These are phyloP conservation scores for Rhynchosporium secalis DNA, from an alignment of 2,329 filamentous ascomycete species.

Conservation along the genomic window DNA sequence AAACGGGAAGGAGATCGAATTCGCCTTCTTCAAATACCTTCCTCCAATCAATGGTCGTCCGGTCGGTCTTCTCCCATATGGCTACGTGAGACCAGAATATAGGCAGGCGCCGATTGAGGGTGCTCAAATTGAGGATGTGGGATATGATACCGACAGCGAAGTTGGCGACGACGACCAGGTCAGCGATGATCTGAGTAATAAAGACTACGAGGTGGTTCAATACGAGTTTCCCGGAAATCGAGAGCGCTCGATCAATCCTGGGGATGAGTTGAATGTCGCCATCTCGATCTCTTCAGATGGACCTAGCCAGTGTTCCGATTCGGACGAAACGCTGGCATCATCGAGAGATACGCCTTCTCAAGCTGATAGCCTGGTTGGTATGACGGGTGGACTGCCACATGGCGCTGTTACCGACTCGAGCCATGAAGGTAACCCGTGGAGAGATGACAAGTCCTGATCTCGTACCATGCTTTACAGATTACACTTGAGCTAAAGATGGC, in stretches of 20 bases:
- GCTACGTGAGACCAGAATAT: constrained; percentile 28
- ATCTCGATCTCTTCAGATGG: not conserved
- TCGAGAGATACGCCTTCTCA: not conserved
- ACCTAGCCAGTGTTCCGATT: not conserved
- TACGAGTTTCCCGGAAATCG: not conserved
- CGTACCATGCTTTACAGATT: not conserved
- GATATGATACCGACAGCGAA: constrained; percentile 29
- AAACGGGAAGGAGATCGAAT: constrained; percentile 1
- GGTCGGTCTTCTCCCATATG: constrained; percentile 27
- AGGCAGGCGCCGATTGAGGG: not conserved
- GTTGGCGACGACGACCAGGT: constrained; percentile 23
- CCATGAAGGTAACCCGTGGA: not conserved
- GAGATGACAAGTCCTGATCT: not conserved
- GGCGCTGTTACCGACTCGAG: not conserved
- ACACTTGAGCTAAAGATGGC: too few species aligned
- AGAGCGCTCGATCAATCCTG: not conserved
- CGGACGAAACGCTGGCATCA: not conserved
- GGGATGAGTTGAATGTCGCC: not conserved
- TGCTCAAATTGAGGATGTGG: constrained; percentile 13
- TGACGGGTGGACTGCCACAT: not conserved
- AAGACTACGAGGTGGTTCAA: not conserved
- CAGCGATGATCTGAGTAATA: not conserved
- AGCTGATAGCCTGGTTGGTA: not conserved
- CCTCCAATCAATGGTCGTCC: constrained; percentile 24
- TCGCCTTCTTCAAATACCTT: constrained; percentile 19